Conservation (phyloP, 2,329 filamentous ascomycete genomes). For the Penicillium sp. region DNA sequence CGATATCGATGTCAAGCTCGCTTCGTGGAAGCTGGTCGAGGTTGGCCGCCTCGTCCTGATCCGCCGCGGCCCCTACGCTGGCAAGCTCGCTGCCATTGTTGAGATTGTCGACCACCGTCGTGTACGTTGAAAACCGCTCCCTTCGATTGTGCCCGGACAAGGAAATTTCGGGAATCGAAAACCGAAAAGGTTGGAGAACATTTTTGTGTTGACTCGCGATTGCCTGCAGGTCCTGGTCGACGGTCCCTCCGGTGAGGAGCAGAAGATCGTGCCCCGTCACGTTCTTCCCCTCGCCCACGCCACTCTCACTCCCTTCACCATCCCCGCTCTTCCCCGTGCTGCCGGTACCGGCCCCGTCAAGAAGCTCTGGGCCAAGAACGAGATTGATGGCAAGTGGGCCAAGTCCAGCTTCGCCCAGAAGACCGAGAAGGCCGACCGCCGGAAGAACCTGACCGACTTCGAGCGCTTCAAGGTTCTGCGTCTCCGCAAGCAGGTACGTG, state of each 20-base stretch:
- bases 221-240: conserved; percentile 80
- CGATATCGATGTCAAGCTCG: conserved; percentile 75
- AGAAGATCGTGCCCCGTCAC: conserved; percentile 80
- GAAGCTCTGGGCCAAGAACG: conserved; percentile 83
- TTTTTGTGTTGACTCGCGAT: conserved; percentile 19
- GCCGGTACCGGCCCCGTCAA: conserved; percentile 77
- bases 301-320: conserved; percentile 84
- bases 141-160: not conserved
- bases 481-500: conserved; percentile 92
- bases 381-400: conserved; percentile 90
- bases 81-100: conserved; percentile 88
- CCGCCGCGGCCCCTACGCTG: conserved; percentile 72
- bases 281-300: conserved; percentile 73
- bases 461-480: conserved; percentile 99
- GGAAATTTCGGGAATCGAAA: not conserved
- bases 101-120: conserved; percentile 99
- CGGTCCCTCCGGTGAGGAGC: conserved; percentile 78
- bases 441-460: conserved; percentile 92
- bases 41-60: conserved; percentile 95
- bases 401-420: conserved; percentile 93
- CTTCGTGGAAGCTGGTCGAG: conserved; percentile 94
- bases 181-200: conserved; percentile 5
- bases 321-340: conserved; percentile 79
- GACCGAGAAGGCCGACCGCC: conserved; percentile 76
- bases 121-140: conserved; percentile 62